Evolutionary conservation across 75 land plant genomes (phyloP).

Genomic region (Adiantum capillusveneris): DNA sequence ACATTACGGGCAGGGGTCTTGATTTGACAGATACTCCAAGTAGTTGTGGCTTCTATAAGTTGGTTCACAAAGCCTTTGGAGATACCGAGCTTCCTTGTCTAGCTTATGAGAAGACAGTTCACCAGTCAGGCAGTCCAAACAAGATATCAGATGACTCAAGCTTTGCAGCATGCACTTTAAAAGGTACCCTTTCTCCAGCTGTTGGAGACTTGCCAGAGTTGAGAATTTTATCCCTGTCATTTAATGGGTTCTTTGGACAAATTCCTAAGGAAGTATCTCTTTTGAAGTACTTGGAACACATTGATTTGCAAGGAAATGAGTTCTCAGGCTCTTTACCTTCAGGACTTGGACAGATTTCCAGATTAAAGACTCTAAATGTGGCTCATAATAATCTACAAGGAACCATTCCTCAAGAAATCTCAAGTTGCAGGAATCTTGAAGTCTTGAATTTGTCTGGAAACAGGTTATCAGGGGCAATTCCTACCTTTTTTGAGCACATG

Average conservation of each 20-base stretch:
- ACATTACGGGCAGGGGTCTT: slow-evolving; percentile 11
- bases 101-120: neutral
- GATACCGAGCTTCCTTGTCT: neutral
- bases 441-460: slow-evolving; percentile 54
- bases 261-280: slow-evolving; percentile 29
- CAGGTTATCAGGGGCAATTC: slow-evolving; percentile 44
- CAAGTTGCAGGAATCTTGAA: slow-evolving; percentile 18
- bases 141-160: too few relatives aligned
- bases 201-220: slow-evolving; percentile 37
- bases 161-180: too few relatives aligned
- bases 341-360: slow-evolving; percentile 28
- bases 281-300: slow-evolving; percentile 20
- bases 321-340: slow-evolving; percentile 39
- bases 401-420: slow-evolving; percentile 32
- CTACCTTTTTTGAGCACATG: slow-evolving; percentile 29
- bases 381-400: slow-evolving; percentile 36
- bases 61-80: too few relatives aligned
- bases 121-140: too few relatives aligned
- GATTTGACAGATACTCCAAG: neutral
- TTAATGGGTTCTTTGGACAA: slow-evolving; percentile 31
- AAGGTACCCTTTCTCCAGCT: slow-evolving; percentile 26
- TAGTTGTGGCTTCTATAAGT: neutral
- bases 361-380: slow-evolving; percentile 36
- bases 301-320: slow-evolving; percentile 42
- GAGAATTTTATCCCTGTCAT: slow-evolving; percentile 22